Evolutionary conservation across 1,284 basidiomycete species (phyloP).

Genomic region (Cryptococcus floricola): DNA sequence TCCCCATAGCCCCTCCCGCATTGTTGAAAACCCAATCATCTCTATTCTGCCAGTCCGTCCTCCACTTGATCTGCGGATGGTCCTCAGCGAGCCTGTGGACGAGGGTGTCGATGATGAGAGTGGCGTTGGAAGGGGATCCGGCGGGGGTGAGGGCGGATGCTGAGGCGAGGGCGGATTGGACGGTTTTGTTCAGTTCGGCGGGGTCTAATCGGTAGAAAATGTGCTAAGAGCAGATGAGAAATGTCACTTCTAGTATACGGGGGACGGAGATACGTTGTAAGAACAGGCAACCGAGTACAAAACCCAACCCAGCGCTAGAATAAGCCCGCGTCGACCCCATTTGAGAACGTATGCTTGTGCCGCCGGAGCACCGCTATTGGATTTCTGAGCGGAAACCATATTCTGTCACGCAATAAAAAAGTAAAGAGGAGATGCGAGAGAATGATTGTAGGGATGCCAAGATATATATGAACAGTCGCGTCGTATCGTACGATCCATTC

Average conservation of each 20-base stretch:
- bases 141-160: constrained; percentile 35
- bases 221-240: constrained; percentile 34
- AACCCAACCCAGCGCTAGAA: constrained; percentile 24
- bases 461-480: too few relatives aligned
- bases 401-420: too few relatives aligned
- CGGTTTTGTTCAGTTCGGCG: constrained; percentile 61
- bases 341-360: neutral
- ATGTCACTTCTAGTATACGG: neutral
- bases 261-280: constrained; percentile 28
- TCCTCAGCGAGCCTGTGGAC: constrained; percentile 69
- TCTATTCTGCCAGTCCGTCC: constrained; percentile 55
- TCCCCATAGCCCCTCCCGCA: constrained; percentile 95
- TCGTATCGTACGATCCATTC: too few relatives aligned
- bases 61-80: constrained; percentile 60
- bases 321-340: constrained; percentile 16
- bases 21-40: constrained; percentile 95
- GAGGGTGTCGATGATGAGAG: constrained; percentile 56
- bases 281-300: constrained; percentile 26
- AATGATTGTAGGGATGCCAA: too few relatives aligned
- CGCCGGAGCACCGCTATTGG: too few relatives aligned
- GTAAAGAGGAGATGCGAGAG: too few relatives aligned
- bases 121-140: constrained; percentile 56
- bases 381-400: too few relatives aligned
- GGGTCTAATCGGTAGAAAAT: constrained; percentile 71
- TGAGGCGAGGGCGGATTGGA: constrained; percentile 64